Base-by-base conservation (phyloP, 768 basidiomycete genomes). In the Daedaleopsis nitida region DNA sequence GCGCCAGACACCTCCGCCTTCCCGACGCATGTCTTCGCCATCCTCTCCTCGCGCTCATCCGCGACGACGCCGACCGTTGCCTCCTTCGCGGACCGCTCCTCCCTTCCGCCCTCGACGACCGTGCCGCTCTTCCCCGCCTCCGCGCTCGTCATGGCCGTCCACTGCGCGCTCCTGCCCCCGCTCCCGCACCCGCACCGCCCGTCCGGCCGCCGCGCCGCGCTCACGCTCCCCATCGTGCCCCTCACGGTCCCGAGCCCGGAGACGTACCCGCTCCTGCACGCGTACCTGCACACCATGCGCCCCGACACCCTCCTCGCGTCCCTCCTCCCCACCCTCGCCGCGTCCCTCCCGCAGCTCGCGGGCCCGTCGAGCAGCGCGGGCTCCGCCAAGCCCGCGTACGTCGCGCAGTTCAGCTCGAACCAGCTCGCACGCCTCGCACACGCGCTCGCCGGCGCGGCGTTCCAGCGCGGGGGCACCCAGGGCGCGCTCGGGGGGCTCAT, bases 201-300 rank as follows among this genome's bases (percentile, higher is more conserved):
- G 49, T 58, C 74, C 43, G 48, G 62, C 55, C 65, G 74, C 37
- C 66, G 77, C 0, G 71, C 70, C 24, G 69, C 71, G 10, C 71
- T 70, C 57, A 75, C 73, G 47, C 66, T 84, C 55, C 91, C 91
- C 34, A 78, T 93, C 51, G 80, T 85, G 53, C 81, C 84, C 0
- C 72, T 94, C 39, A 77, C 80, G 42, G 73, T 94, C 12, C 88
- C 90, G 1, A 82, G 81, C 6, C 86, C 89, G 11, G 73, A 78
- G 2, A 81, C 83, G 12, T 92, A 87, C 77, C 76, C 83, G 2
- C 72, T 79, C 35, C 77, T 94, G 32, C 78, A 83, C 55, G 71
- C 78, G 13, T 93, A 83, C 77, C 78, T 93, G 56, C 92, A 93
- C 74, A 86, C 83, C 12, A 86, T 85, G 60, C 77, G 82, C 55